Conservation (phyloP, 495 filamentous ascomycete genomes). For the Aspergillus carlsbadensis region DNA sequence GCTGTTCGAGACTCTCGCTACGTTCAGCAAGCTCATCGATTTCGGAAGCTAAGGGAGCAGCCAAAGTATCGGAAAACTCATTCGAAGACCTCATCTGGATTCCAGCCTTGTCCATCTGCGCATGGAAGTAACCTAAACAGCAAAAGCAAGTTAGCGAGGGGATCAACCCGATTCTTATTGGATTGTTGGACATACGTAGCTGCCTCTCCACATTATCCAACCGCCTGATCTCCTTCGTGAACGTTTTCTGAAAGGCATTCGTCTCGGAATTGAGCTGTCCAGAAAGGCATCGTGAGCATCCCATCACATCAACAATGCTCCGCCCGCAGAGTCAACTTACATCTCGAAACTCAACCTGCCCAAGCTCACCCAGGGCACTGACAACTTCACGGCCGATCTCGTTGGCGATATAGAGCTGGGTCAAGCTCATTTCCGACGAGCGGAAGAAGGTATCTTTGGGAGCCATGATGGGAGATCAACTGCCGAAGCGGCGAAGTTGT, state of each 20-base stretch:
- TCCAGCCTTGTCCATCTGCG: slow-evolving; percentile 88
- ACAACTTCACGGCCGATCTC: slow-evolving; percentile 98
- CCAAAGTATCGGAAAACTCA: slow-evolving; percentile 80
- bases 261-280: slow-evolving; percentile 84
- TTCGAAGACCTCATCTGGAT: slow-evolving; percentile 82
- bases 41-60: slow-evolving; percentile 83
- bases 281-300: slow-evolving; percentile 17
- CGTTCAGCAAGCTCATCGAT: slow-evolving; percentile 94
- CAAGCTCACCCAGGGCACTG: slow-evolving; percentile 92
- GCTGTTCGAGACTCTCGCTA: slow-evolving; percentile 85
- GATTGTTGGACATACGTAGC: slow-evolving; percentile 65
- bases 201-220: slow-evolving; percentile 98
- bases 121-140: slow-evolving; percentile 74
- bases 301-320: not conserved
- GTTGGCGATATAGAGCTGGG: slow-evolving; percentile 97
- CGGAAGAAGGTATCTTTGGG: slow-evolving; percentile 93
- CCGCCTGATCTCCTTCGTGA: slow-evolving; percentile 94
- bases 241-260: slow-evolving; percentile 93
- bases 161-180: not conserved
- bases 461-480: slow-evolving; percentile 43
- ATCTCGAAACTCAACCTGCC: slow-evolving; percentile 94
- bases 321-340: slow-evolving; percentile 51
- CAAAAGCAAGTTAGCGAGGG: slow-evolving; percentile 5
- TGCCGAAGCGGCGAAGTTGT: slow-evolving; percentile 26
- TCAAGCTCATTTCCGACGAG: slow-evolving; percentile 99